phyloP scores from a whole-genome alignment of 306 rosid species.

The Cotoneaster glaucophyllus region DNA sequence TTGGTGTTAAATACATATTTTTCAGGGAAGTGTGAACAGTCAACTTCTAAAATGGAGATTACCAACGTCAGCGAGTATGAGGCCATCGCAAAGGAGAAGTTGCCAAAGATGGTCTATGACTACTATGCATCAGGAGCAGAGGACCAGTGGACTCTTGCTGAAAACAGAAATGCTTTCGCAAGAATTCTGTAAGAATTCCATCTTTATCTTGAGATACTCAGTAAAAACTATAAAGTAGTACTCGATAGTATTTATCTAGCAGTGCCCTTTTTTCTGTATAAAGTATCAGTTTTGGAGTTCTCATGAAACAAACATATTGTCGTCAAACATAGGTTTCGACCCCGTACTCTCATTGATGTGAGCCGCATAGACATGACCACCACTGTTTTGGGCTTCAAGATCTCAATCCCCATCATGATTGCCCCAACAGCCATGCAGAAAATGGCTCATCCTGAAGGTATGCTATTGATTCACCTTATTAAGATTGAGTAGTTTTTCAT shows the following conservation, averaged over 20 bases:
- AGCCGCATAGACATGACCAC: slow-evolving; percentile 73
- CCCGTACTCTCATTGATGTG: slow-evolving; percentile 77
- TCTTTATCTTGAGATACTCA: neutral
- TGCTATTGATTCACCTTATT: slow-evolving; percentile 10
- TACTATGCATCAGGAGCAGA: slow-evolving; percentile 80
- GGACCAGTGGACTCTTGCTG: slow-evolving; percentile 68
- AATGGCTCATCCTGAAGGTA: slow-evolving; percentile 93
- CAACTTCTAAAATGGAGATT: slow-evolving; percentile 43
- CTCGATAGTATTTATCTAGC: neutral
- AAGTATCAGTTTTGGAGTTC: neutral
- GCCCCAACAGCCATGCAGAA: slow-evolving; percentile 87
- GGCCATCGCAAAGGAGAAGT: slow-evolving; percentile 56
- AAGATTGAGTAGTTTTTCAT: neutral
- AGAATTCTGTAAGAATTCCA: slow-evolving; percentile 49
- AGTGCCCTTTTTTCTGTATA: neutral
- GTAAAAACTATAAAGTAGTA: neutral
- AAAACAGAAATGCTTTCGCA: slow-evolving; percentile 64
- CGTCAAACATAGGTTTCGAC: slow-evolving; percentile 53
- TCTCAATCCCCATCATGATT: slow-evolving; percentile 92
- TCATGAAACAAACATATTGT: slow-evolving; percentile 10
- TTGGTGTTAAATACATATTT: slow-evolving; percentile 14
- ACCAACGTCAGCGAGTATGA: slow-evolving; percentile 66
- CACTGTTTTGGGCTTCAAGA: slow-evolving; percentile 68
- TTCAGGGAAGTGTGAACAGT: slow-evolving; percentile 16
- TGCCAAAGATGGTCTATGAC: slow-evolving; percentile 66